Conservation (phyloP, 805 yeast species). For the Metschnikowia henanensis region DNA sequence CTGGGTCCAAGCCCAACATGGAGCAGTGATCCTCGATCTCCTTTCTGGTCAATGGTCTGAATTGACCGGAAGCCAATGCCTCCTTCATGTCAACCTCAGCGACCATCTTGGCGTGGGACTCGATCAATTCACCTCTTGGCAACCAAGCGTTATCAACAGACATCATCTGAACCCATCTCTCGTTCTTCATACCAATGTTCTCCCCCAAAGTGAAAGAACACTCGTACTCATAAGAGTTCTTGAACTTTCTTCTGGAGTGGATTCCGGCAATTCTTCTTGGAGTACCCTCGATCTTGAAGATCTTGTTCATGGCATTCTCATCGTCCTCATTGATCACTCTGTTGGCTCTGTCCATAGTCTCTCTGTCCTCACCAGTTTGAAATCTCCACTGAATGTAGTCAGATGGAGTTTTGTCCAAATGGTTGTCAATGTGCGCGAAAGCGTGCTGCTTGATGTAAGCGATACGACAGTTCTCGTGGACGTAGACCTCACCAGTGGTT, state of each 20-base stretch:
- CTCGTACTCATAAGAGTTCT: slow-evolving; percentile 99
- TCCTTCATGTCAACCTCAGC: slow-evolving; percentile 99
- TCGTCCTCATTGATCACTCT: slow-evolving; percentile 97
- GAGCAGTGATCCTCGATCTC: slow-evolving; percentile 99
- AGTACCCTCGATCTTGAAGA: slow-evolving; percentile 98
- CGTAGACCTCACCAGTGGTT: slow-evolving; percentile 98
- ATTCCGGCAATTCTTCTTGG: slow-evolving; percentile 96
- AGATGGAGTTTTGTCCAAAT: slow-evolving; percentile 98
- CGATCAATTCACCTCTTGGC: slow-evolving; percentile 98
- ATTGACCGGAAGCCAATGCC: slow-evolving; percentile 99
- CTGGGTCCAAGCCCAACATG: slow-evolving; percentile 98
- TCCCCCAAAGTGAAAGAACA: slow-evolving; percentile 97
- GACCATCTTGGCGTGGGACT: slow-evolving; percentile 95
- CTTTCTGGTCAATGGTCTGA: slow-evolving; percentile 99
- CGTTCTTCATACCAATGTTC: slow-evolving; percentile 97
- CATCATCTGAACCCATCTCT: slow-evolving; percentile 99
- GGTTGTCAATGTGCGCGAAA: slow-evolving; percentile 98
- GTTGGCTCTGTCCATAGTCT: slow-evolving; percentile 99
- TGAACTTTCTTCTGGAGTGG: slow-evolving; percentile 98
- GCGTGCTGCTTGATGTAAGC: slow-evolving; percentile 99
- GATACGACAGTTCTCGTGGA: slow-evolving; percentile 99
- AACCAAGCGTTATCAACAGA: slow-evolving; percentile 99
- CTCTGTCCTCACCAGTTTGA: slow-evolving; percentile 99
- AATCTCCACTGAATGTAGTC: slow-evolving; percentile 99
- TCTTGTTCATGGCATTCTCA: slow-evolving; percentile 98